Evolutionary conservation across 177 flowering plant species (phyloP).

Genomic region (Tripterygium wilfordii): DNA sequence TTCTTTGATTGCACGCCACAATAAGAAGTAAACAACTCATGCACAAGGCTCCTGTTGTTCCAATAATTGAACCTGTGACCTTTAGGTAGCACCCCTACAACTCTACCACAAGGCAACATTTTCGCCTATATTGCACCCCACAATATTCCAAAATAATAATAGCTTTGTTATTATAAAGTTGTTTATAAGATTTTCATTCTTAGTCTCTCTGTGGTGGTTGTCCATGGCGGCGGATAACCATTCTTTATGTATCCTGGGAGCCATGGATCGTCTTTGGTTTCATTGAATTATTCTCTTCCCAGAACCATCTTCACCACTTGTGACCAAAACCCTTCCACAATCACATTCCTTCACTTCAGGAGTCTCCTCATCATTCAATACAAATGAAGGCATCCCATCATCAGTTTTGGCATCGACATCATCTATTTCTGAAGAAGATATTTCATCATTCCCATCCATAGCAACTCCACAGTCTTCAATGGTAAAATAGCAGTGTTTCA

Average conservation of each 20-base stretch:
- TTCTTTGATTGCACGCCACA: too few species aligned
- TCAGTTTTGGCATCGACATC: constrained; percentile 5
- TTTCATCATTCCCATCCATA: too few species aligned
- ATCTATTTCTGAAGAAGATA: not conserved
- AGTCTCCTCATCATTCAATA: constrained; percentile 10
- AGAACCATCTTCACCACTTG: constrained; percentile 15
- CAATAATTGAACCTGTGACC: too few species aligned
- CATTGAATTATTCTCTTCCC: constrained; percentile 39
- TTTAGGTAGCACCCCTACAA: too few species aligned
- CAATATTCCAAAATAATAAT: not conserved
- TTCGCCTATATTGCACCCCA: not conserved
- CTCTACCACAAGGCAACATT: too few species aligned
- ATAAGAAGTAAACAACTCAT: too few species aligned
- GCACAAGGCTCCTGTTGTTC: too few species aligned
- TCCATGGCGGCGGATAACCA: constrained; percentile 22
- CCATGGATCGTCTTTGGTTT: constrained; percentile 61
- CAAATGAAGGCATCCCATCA: constrained; percentile 10
- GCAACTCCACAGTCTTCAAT: not conserved
- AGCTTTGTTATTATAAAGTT: too few species aligned
- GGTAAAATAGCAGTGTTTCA: too few species aligned
- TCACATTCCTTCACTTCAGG: constrained; percentile 2
- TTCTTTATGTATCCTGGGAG: constrained; percentile 23
- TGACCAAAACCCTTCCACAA: constrained; percentile 3
- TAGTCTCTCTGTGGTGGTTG: not conserved
- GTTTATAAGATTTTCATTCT: too few species aligned